Conservation (phyloP, 2,329 filamentous ascomycete genomes). For the Sporothrix humicola region DNA sequence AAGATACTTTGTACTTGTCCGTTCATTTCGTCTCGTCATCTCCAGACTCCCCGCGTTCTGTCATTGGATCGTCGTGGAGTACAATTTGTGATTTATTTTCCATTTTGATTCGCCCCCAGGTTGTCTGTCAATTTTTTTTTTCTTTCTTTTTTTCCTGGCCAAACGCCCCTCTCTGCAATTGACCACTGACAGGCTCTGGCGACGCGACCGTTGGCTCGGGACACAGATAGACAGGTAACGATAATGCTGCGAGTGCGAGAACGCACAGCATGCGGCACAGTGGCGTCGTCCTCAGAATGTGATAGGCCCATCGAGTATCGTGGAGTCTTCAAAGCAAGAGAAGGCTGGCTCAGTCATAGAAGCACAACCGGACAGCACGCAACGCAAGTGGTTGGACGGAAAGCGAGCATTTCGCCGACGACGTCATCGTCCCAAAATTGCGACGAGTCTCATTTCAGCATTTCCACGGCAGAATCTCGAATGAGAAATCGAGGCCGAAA, state of each 20-base stretch:
- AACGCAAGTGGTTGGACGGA: not conserved
- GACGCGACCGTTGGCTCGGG: slow-evolving; percentile 11
- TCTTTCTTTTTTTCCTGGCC: not conserved
- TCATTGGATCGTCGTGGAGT: slow-evolving; percentile 18
- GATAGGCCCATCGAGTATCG: slow-evolving; percentile 27
- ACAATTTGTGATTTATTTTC: not conserved
- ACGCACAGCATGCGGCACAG: not conserved
- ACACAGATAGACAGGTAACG: not conserved
- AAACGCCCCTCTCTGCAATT: not conserved
- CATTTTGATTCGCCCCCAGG: not conserved
- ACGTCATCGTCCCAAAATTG: slow-evolving; percentile 27
- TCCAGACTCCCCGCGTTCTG: slow-evolving; percentile 9
- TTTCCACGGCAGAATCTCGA: not conserved
- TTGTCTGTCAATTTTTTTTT: not conserved
- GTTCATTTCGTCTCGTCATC: not conserved
- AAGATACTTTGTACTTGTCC: not conserved
- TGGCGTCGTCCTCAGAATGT: not conserved
- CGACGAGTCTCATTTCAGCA: not conserved
- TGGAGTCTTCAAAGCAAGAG: not conserved
- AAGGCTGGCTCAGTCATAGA: slow-evolving; percentile 25
- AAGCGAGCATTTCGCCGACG: slow-evolving; percentile 33
- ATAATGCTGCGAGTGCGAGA: not conserved
- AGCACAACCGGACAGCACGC: not conserved
- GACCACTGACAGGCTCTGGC: slow-evolving; percentile 11
- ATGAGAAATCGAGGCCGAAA: no score